Percentiles rank a stretch among this genome's conserved stretches.
Conservation (phyloP, 345 rosid genomes). For the Ceriops zippeliana region DNA sequence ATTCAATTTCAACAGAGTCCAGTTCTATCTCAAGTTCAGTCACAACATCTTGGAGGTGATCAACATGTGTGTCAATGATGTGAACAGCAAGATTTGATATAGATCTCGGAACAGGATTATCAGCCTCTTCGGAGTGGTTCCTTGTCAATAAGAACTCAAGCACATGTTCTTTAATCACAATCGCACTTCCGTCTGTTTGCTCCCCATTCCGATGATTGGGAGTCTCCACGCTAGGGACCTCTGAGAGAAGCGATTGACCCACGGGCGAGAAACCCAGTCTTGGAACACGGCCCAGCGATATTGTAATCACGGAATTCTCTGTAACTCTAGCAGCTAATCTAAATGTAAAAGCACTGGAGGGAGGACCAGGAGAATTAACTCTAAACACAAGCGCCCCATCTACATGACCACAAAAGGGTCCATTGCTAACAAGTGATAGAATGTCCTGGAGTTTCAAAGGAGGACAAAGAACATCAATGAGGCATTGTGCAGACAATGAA, state of each 20-base stretch:
- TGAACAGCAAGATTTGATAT: constrained; percentile 88
- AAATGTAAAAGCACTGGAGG: constrained; percentile 71
- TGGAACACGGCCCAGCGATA: constrained; percentile 90
- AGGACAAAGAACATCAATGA: constrained; percentile 86
- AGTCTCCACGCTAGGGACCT: constrained; percentile 81
- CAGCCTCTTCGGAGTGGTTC: constrained; percentile 99
- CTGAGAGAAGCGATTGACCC: constrained; percentile 78
- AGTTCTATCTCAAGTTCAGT: constrained; percentile 89
- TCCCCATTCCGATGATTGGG: constrained; percentile 43
- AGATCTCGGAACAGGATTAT: constrained; percentile 86
- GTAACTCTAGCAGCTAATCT: constrained; percentile 90
- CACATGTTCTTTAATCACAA: constrained; percentile 95
- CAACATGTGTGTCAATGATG: constrained; percentile 82
- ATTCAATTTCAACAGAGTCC: constrained; percentile 76
- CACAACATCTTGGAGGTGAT: constrained; percentile 87
- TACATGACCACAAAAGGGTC: constrained; percentile 88
- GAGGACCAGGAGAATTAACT: constrained; percentile 91
- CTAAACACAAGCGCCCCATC: constrained; percentile 92
- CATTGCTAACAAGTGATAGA: constrained; percentile 84
- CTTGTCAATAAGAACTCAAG: constrained; percentile 87
- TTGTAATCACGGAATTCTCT: constrained; percentile 82
- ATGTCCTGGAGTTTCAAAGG: constrained; percentile 96
- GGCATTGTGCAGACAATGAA: constrained; percentile 75
- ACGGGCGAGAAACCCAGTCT: constrained; percentile 80
- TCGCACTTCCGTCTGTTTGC: constrained; percentile 53